Evolutionary conservation across 495 filamentous ascomycete species (phyloP).

Genomic region (Hyaloscypha variabilis): DNA sequence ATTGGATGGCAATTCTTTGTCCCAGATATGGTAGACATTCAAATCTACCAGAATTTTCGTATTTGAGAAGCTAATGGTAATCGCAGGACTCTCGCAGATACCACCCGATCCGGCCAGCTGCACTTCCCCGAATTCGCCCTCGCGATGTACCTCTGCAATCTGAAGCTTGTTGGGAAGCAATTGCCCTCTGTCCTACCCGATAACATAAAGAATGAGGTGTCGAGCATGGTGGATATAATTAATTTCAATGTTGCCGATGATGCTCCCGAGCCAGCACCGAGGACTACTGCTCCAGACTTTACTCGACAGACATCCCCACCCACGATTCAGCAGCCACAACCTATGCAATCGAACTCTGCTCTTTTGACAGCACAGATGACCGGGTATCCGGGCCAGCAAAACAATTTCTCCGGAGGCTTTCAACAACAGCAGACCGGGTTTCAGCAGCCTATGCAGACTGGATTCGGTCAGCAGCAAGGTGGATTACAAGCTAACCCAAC

Average conservation of each 20-base stretch:
- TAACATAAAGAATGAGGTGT: constrained; percentile 91
- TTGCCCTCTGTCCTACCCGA: constrained; percentile 79
- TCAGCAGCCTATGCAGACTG: constrained; percentile 55
- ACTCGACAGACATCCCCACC: constrained; percentile 67
- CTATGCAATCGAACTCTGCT: constrained; percentile 75
- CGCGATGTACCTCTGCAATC: constrained; percentile 98
- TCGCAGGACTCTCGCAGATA: constrained; percentile 89
- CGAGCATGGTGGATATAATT: constrained; percentile 99
- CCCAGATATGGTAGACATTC: constrained; percentile 76
- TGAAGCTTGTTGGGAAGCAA: constrained; percentile 84
- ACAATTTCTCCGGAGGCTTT: constrained; percentile 31
- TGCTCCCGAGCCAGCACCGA: constrained; percentile 47
- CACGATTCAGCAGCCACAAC: constrained; percentile 84
- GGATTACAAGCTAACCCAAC: constrained; percentile 62
- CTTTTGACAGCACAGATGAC: constrained; percentile 77
- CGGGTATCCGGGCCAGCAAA: constrained; percentile 58
- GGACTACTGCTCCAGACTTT: constrained; percentile 80
- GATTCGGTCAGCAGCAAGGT: constrained; percentile 62
- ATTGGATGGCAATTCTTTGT: constrained; percentile 77
- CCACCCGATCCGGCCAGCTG: constrained; percentile 93
- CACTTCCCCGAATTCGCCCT: constrained; percentile 98
- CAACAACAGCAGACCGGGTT: constrained; percentile 62
- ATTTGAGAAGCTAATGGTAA: constrained; percentile 8
- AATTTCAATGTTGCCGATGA: constrained; percentile 91
- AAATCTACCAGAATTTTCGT: not conserved